Percentiles rank a stretch among this genome's conserved stretches.
These are phyloP conservation scores for Cryptococcus sp. DNA, from an alignment of 1,284 basidiomycete species.

Conservation along the genomic window DNA sequence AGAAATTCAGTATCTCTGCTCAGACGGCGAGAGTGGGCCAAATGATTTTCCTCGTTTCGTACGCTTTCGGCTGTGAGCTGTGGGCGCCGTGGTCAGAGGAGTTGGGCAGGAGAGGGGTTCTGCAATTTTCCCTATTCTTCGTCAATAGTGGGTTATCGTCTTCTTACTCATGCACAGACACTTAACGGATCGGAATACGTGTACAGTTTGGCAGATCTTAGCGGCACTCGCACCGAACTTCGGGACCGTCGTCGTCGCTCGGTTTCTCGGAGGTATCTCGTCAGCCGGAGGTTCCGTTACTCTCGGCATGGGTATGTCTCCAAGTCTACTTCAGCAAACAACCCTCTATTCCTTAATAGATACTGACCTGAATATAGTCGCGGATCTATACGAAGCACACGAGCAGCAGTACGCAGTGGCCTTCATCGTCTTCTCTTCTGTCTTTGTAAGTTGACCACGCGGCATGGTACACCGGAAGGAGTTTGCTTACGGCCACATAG, in stretches of 20 bases:
- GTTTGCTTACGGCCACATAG: conserved; percentile 1
- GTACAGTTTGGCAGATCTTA: conserved; percentile 58
- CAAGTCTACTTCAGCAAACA: not conserved
- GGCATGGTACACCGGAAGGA: not conserved
- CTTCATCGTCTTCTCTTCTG: conserved; percentile 64
- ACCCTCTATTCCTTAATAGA: conserved; percentile 33
- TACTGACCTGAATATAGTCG: conserved; percentile 40
- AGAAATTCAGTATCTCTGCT: conserved; percentile 48
- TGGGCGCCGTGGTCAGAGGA: conserved; percentile 65
- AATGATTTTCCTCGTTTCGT: conserved; percentile 54
- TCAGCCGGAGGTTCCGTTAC: conserved; percentile 60
- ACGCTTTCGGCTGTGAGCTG: conserved; percentile 58
- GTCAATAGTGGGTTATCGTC: conserved; percentile 46
- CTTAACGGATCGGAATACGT: not conserved
- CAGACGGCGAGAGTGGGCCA: conserved; percentile 53
- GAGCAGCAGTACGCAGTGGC: conserved; percentile 62
- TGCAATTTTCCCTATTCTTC: conserved; percentile 51
- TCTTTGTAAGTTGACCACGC: conserved; percentile 60
- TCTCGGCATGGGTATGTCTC: conserved; percentile 47
- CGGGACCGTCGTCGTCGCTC: conserved; percentile 64
- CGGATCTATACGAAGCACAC: conserved; percentile 55
- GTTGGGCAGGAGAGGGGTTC: conserved; percentile 63
- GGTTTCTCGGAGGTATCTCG: conserved; percentile 69
- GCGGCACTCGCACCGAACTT: conserved; percentile 66
- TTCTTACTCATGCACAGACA: not conserved